Evolutionary conservation across 2,329 filamentous ascomycete species (phyloP), one percentile per base, ranked within the genome.

Genomic region (Bipolaris cookei): DNA sequence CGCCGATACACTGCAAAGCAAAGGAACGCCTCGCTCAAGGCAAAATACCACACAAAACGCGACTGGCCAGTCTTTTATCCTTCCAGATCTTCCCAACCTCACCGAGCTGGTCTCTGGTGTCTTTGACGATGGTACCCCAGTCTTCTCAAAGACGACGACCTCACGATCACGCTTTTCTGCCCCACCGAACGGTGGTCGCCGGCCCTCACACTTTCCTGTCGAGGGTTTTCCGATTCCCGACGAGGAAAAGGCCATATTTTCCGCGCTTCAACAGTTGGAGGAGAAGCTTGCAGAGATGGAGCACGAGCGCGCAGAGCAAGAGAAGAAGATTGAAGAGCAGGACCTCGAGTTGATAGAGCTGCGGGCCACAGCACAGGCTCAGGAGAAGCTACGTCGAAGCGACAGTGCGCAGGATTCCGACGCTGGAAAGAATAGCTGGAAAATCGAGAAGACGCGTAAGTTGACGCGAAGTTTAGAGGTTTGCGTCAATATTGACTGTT

Each of bases 181-280:
- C 14, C 79, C 79, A n/a, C 69, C 64, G 25, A 65, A 62, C 38
- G 63, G 65, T 16, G 60, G 66, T 5, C 68, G 72, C 41, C 67
- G 72, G 3, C 67, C 73, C 2, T 69, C 70, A 34, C 68, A 86
- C 64, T 70, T 78, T 11, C 78, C 80, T 0, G 73, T 88, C 18
- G 80, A 86, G 35, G 79, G 81, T 11, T 77, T 87, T 10, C 80
- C 84, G 0, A 79, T 88, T 43, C 86, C 86, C 0, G 80, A 83
- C 11, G 85, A 88, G 46, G 86, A 88, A 61, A 86, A 88, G 70
- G 83, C 82, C 2, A 81, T 89, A 45, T 86, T 86, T 65, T 79
- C 84, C n/a, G 85, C 84, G 10, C 76, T 88, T 14, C 81, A 86
- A 50, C 74, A 85, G 16, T 73, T 88, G 10, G 81, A 86, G 62